Evolutionary conservation across 1,284 basidiomycete species (phyloP).

Genomic region (Anthracocystis walkeri): DNA sequence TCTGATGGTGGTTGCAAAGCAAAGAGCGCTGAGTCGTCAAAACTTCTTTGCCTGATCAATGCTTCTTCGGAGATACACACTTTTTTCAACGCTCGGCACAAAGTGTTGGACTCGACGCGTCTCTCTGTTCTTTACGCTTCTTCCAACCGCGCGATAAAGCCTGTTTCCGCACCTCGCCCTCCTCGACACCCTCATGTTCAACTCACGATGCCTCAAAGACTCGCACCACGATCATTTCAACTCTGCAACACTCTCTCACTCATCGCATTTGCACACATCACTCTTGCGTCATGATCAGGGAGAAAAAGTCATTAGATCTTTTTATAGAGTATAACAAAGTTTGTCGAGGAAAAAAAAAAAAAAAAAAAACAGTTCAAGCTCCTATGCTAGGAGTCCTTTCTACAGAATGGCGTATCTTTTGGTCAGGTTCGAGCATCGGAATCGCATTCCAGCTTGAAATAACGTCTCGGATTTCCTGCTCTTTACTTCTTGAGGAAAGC

Average conservation of each 20-base stretch:
- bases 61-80: background rate
- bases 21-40: background rate
- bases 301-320: slow-evolving; percentile 5
- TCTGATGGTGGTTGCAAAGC: background rate
- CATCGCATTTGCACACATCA: background rate
- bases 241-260: background rate
- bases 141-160: slow-evolving; percentile 31
- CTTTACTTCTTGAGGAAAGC: slow-evolving; percentile 63
- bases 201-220: background rate
- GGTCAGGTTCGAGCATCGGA: too few relatives aligned
- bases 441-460: too few relatives aligned
- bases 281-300: background rate
- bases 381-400: background rate
- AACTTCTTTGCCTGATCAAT: too few relatives aligned
- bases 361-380: background rate
- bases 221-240: background rate
- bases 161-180: background rate
- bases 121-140: slow-evolving; percentile 12
- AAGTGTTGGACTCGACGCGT: slow-evolving; percentile 40
- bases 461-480: background rate
- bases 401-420: background rate
- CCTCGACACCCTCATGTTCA: background rate
- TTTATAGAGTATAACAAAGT: slow-evolving; percentile 3
- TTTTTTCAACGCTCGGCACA: background rate
- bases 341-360: background rate